Evolutionary conservation across 202 grass and related monocot genomes (phyloP), one percentile per base, ranked within the genome.

Genomic region (Schoenoplectus triqueter): DNA sequence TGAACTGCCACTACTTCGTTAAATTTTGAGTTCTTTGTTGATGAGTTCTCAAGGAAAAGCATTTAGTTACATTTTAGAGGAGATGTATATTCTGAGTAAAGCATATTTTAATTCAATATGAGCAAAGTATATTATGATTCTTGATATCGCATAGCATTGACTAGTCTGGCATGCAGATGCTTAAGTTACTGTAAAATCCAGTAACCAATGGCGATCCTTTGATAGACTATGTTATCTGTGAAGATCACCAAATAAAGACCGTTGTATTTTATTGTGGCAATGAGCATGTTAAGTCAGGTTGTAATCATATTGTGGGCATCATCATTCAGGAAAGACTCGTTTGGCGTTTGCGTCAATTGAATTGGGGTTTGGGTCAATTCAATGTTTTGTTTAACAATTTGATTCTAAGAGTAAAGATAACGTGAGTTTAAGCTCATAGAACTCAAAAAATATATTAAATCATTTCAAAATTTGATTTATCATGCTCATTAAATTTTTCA

Each of bases 91-190:
- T 77, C 22, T 41, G 6, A 77, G 11, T 22, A 51, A 55, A 10
- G 44, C 1, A 54, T 52, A 13, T 75, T 0, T 55, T 48, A 71
- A 71, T 55, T 73, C 49, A 75, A 54, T 54, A 10, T 19, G 11
- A 75, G 18, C 18, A 21, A 72, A 54, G 9, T 78, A 78, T 22
- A 59, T 40, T 2, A 15, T 40, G 21, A 57, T 78, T 1, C 22
- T 78, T 78, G 70, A 2, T 73, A 71, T 44, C 40, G 64, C 22
- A 77, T 57, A 77, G 73, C 52, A 56, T 52, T 46, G 46, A 73
- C 18, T 10, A 69, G 40, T 69, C 8, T 69, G 66, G 41, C 40
- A 69, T 14, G 40, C 13, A 69, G 13, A 39, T 68, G 10, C 10
- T 13, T 41, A 68, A 15, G 44, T 15, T 69, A 42, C 11, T 44